Evolutionary conservation across 169 alveolate species (phyloP).

Genomic region (Cryptosporidium ubiquitum): DNA sequence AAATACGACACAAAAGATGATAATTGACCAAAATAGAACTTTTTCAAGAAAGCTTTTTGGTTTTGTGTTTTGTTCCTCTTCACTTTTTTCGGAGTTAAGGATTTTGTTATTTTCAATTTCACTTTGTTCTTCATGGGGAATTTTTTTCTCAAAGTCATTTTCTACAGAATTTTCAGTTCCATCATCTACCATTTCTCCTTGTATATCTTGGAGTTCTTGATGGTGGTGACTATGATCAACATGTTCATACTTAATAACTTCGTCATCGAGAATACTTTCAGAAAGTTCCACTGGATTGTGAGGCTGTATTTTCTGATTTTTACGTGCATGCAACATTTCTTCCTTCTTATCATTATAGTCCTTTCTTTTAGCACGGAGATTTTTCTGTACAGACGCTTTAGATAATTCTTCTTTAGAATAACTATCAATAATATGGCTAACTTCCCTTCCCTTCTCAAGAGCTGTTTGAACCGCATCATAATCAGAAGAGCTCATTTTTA

Average conservation of each 20-base stretch:
- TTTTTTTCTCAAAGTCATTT: neutral
- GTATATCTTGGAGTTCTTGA: neutral
- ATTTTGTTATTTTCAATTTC: neutral
- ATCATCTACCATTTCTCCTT: neutral
- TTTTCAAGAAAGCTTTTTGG: conserved; percentile 50
- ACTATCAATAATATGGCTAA: neutral
- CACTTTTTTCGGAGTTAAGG: neutral
- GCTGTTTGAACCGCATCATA: conserved; percentile 25
- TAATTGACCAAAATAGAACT: conserved; percentile 71
- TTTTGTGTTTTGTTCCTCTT: conserved; percentile 1
- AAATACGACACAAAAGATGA: conserved; percentile 49
- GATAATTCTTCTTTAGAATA: conserved; percentile 11
- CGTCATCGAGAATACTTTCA: conserved; percentile 13
- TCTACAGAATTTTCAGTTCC: neutral
- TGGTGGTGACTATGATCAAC: conserved; percentile 4
- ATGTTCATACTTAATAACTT: neutral
- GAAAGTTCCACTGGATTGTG: neutral
- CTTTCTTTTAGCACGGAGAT: conserved; percentile 29
- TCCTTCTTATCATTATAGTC: conserved; percentile 2
- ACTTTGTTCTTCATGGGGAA: neutral
- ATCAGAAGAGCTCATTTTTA: conserved; percentile 1
- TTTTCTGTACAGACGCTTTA: conserved; percentile 20
- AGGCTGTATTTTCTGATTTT: conserved; percentile 4
- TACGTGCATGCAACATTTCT: neutral
- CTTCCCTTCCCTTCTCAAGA: conserved; percentile 21